Base-by-base conservation (phyloP, 371 early-diverging fungal species). In the Lichtheimia ornata region DNA sequence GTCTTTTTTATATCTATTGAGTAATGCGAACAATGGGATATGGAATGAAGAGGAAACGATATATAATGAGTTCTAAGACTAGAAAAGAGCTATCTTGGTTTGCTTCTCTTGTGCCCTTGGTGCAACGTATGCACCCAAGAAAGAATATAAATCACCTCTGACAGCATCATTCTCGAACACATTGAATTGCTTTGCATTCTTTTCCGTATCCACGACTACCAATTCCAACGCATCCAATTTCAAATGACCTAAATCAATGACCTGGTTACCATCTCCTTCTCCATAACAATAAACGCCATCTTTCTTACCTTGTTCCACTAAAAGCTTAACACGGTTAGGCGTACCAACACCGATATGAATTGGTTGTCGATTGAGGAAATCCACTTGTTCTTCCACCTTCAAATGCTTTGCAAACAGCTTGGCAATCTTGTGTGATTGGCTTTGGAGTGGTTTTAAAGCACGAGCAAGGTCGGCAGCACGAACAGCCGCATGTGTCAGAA, bases 341-440 rank as follows among this genome's bases (percentile, higher is more conserved):
- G 96, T 93, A 1, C 96, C 94, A 0, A 92, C 90, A 12, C 86
- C 91, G 27, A 91, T 67, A 65, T 90, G 88, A 13, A 91, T 74
- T 0, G 84, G 73, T 3, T 78, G 71, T 17, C 72, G 74, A n/a
- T 84, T 71, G 53, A 93, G 75, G 56, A 81, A 75, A 55, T 82
- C 62, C 17, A 82, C 71, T 68, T 95, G 94, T 50, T 91, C 91
- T 15, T 77, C 73, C 1, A 93, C 72, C 68, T 94, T 94, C 67
- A 94, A 74, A 65, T 95, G 96, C 58, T 90, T 85, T 13, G 93
- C 90, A 72, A 95, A 95, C 42, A 94, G 72, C 73, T 95, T 95
- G 15, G 85, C 89, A 20, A 93, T 78, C 58, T 86, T 86, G 40
- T 76, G 79, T 30, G 79, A 73, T 64, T 69, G 71, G 4, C 69